Evolutionary conservation across 768 basidiomycete genomes (phyloP).

Genomic region (Sporobolomyces roseus): DNA sequence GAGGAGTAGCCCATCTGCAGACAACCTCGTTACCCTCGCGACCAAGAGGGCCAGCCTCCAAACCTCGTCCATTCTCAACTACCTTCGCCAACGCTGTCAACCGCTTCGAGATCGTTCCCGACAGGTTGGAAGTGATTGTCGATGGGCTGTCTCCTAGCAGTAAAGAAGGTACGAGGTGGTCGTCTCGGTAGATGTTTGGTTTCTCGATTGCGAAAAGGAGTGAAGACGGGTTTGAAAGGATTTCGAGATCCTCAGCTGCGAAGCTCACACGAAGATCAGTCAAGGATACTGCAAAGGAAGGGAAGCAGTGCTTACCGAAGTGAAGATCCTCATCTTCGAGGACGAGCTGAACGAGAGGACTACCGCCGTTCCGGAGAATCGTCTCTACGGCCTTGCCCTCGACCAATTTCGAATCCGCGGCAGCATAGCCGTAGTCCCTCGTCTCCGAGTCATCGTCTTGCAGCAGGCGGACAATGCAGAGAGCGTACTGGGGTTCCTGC

Average conservation of each 20-base stretch:
- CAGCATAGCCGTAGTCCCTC: slow-evolving; percentile 9
- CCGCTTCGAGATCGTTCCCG: background rate
- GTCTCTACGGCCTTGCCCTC: slow-evolving; percentile 26
- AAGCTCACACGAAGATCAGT: fast-evolving
- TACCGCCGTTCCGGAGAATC: background rate
- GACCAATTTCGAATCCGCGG: background rate
- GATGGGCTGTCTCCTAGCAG: background rate
- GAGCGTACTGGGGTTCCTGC: background rate
- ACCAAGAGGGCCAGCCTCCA: slow-evolving; percentile 27
- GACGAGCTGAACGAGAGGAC: background rate
- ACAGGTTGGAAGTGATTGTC: background rate
- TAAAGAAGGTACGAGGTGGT: slow-evolving; percentile 19
- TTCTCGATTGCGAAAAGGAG: slow-evolving; percentile 40
- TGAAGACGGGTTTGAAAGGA: slow-evolving; percentile 32
- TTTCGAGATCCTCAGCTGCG: slow-evolving; percentile 20
- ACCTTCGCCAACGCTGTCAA: background rate
- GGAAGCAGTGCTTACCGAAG: background rate
- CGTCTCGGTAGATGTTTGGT: slow-evolving; percentile 40
- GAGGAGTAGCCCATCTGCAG: slow-evolving; percentile 14
- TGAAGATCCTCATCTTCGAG: background rate
- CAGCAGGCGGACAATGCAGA: slow-evolving; percentile 19
- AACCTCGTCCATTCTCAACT: background rate
- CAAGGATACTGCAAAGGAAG: too few relatives aligned
- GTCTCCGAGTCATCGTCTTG: slow-evolving; percentile 40
- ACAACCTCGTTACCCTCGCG: slow-evolving; percentile 33